A percentile compares a stretch with the other conserved stretches of the same genome.
These are phyloP conservation scores for Fibroporia radiculosa DNA, from an alignment of 768 basidiomycete species.

Conservation along the genomic window DNA sequence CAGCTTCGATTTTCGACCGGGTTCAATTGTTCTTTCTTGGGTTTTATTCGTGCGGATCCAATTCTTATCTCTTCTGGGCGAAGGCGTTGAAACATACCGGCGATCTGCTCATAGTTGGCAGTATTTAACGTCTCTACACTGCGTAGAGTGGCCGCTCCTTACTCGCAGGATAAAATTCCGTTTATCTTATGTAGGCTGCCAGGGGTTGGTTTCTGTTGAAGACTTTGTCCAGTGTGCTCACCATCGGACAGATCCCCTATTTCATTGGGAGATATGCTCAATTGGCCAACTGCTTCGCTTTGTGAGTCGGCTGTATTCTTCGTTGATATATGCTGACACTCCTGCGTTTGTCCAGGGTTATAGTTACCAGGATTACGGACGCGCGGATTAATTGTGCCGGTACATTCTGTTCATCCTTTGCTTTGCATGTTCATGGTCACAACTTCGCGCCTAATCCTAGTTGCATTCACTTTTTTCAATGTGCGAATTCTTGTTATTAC, in stretches of 20 bases:
- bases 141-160: neutral
- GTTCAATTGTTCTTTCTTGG: slow-evolving; percentile 11
- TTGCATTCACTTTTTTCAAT: neutral
- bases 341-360: neutral
- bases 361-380: neutral
- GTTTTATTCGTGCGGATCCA: neutral
- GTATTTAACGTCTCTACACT: neutral
- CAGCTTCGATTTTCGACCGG: slow-evolving; percentile 7
- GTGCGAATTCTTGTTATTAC: no score
- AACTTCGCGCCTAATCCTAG: neutral
- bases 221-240: neutral
- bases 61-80: no score
- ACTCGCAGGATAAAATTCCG: neutral
- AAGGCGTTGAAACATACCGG: no score
- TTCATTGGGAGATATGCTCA: neutral
- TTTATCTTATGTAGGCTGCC: neutral
- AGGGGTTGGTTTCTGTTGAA: neutral
- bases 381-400: no score
- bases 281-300: neutral
- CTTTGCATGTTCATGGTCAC: no score
- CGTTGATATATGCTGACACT: neutral
- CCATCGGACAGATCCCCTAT: neutral
- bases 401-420: neutral
- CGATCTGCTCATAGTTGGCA: no score
- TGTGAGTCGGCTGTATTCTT: neutral